Conservation (phyloP, 495 filamentous ascomycete species). For the Annulohypoxylon maeteangense region DNA sequence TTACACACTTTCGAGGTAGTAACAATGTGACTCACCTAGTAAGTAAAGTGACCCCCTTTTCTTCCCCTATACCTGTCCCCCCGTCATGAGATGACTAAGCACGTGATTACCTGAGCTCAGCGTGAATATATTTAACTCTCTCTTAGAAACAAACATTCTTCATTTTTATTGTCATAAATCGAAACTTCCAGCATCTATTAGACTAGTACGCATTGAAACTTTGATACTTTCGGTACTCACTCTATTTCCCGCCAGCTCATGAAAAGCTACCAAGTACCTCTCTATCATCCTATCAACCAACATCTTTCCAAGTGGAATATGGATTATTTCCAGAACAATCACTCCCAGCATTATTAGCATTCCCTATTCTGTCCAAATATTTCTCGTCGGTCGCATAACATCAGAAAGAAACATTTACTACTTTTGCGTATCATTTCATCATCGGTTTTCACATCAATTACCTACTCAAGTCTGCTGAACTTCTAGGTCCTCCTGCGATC, state of each 20-base stretch:
- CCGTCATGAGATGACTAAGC: not conserved
- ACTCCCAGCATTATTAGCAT: not conserved
- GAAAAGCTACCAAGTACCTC: too few species aligned
- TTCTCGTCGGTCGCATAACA: not conserved
- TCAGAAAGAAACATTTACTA: not conserved
- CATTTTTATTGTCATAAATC: not conserved
- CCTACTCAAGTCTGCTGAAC: not conserved
- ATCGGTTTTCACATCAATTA: not conserved
- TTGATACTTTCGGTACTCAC: too few species aligned
- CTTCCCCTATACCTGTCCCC: not conserved
- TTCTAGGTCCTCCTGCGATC: not conserved
- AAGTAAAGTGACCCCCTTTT: not conserved
- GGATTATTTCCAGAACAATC: not conserved
- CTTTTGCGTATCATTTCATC: not conserved
- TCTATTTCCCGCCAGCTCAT: too few species aligned
- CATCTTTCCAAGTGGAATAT: not conserved
- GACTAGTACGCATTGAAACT: too few species aligned
- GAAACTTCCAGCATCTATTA: too few species aligned
- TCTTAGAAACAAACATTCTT: not conserved
- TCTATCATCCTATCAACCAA: not conserved
- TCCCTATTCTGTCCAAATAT: not conserved
- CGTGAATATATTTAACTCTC: not conserved
- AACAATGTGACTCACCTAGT: not conserved
- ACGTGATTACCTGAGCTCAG: not conserved
- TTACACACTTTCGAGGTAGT: not conserved